Conservation (phyloP, 177 flowering plant genomes). For the Telopea speciosissima region DNA sequence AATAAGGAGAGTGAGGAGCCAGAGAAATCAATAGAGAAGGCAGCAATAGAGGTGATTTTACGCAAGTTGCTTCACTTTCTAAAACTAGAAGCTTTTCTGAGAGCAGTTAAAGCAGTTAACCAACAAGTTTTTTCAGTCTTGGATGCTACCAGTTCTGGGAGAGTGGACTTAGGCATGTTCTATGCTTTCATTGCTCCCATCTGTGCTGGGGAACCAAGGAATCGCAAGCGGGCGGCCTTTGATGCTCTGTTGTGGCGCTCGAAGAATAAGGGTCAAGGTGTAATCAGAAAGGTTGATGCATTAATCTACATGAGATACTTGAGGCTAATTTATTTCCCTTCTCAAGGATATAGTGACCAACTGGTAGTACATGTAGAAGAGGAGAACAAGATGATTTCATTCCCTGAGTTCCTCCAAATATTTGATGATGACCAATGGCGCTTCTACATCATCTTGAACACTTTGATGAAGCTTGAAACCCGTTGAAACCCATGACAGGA, state of each 20-base stretch:
- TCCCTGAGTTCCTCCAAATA: conserved; percentile 67
- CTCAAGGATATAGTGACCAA: conserved; percentile 71
- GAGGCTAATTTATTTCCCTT: conserved; percentile 76
- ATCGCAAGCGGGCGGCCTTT: conserved; percentile 65
- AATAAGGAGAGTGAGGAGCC: conserved; percentile 79
- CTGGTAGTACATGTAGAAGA: conserved; percentile 69
- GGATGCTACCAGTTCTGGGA: conserved; percentile 69
- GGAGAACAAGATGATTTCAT: conserved; percentile 52
- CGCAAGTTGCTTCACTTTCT: conserved; percentile 61
- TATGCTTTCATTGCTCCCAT: conserved; percentile 87
- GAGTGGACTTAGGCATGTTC: conserved; percentile 90
- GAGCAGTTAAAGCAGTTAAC: conserved; percentile 81
- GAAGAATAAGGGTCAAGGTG: conserved; percentile 52
- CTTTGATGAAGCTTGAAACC: conserved; percentile 67
- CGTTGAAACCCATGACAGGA: conserved; percentile 74
- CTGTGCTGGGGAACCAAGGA: conserved; percentile 66
- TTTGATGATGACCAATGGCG: conserved; percentile 94
- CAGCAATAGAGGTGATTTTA: conserved; percentile 68
- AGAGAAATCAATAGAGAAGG: conserved; percentile 78
- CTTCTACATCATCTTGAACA: conserved; percentile 74
- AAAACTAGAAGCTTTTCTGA: conserved; percentile 89
- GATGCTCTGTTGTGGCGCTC: conserved; percentile 93
- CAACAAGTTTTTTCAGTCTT: conserved; percentile 66
- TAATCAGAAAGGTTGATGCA: conserved; percentile 66
- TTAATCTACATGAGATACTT: conserved; percentile 54